Evolutionary conservation across 1,284 basidiomycete species (phyloP), one percentile per base, ranked within the genome.

Genomic region (Pyrrhoderma lamaoense): DNA sequence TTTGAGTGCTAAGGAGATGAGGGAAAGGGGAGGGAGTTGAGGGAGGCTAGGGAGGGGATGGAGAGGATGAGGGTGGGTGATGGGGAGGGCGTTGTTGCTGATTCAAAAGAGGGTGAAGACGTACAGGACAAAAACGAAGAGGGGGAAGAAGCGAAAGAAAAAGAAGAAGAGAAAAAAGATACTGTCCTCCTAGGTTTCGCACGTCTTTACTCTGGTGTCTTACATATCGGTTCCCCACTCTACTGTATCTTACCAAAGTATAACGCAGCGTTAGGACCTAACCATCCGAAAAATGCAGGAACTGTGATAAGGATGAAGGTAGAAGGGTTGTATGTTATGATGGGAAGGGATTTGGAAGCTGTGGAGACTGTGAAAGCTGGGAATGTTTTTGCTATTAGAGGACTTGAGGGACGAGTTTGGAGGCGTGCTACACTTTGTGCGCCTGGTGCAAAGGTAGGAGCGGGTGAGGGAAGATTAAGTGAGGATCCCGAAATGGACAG

Each of bases 321-420:
- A 3, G 79, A 85, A 55, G 84, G 84, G 4, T 68, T 99, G 50
- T 99, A 98, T 70, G 83, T 89, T 59, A 97, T 99, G 90, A 99
- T 99, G 96, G 96, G 96, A 2, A 75, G 92, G 37, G 94, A 98
- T 62, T 76, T 99, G 16, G 80, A 92, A 0, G 75, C 85, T 0
- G 92, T 97, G 2, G 74, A 88, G 39, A 75, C 76, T 56, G 93
- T 99, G 0, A 80, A 78, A n/a, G 94, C 96, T 0, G 96, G 96
- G 9, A 95, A 97, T 63, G 90, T 96, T 2, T 99, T 97, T 61
- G 96, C 94, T 1, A 82, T 98, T 54, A 85, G 77, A 52, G 96
- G 96, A 0, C 67, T 99, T 47, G 90, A 92, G 60, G 92, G 93
- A 0, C 88, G 84, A 58, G 92, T 99, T 0, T 86, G 89, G 74